Conservation (phyloP, 2,329 filamentous ascomycete species). For the Clarireedia sp. region DNA sequence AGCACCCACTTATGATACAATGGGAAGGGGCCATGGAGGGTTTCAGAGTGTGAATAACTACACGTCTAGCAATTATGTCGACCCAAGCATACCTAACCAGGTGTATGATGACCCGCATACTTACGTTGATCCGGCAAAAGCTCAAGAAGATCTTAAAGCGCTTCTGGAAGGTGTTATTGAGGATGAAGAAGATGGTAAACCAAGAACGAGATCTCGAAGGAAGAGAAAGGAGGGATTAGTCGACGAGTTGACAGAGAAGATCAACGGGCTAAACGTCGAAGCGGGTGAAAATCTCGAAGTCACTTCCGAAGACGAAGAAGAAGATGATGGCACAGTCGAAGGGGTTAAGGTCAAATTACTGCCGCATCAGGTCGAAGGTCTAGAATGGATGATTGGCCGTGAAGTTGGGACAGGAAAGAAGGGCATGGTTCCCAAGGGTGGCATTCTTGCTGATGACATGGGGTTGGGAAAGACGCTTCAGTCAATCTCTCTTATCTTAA, state of each 20-base stretch:
- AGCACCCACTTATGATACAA: slow-evolving; percentile 24
- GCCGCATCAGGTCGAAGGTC: slow-evolving; percentile 88
- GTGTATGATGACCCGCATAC: slow-evolving; percentile 23
- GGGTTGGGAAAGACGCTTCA: slow-evolving; percentile 94
- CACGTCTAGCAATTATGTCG: slow-evolving; percentile 23
- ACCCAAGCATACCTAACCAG: slow-evolving; percentile 24
- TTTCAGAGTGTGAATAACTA: slow-evolving; percentile 24
- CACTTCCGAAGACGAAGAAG: slow-evolving; percentile 36
- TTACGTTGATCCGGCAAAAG: slow-evolving; percentile 54
- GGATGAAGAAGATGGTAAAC: slow-evolving; percentile 45
- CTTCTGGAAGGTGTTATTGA: slow-evolving; percentile 76
- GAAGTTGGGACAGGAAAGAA: slow-evolving; percentile 81
- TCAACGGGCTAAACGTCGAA: slow-evolving; percentile 37
- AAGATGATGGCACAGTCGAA: slow-evolving; percentile 59
- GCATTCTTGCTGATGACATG: slow-evolving; percentile 96
- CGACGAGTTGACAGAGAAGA: slow-evolving; percentile 26
- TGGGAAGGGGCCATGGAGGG: slow-evolving; percentile 24
- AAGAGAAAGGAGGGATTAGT: slow-evolving; percentile 31
- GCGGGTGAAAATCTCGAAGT: slow-evolving; percentile 30
- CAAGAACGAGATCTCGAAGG: slow-evolving; percentile 32
- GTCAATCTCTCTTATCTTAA: slow-evolving; percentile 79
- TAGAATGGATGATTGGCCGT: slow-evolving; percentile 90
- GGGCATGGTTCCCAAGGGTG: slow-evolving; percentile 76
- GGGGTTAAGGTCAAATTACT: slow-evolving; percentile 83
- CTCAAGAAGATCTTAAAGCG: slow-evolving; percentile 70